Conservation (phyloP, 495 filamentous ascomycete genomes). For the Neurospora sp. region DNA sequence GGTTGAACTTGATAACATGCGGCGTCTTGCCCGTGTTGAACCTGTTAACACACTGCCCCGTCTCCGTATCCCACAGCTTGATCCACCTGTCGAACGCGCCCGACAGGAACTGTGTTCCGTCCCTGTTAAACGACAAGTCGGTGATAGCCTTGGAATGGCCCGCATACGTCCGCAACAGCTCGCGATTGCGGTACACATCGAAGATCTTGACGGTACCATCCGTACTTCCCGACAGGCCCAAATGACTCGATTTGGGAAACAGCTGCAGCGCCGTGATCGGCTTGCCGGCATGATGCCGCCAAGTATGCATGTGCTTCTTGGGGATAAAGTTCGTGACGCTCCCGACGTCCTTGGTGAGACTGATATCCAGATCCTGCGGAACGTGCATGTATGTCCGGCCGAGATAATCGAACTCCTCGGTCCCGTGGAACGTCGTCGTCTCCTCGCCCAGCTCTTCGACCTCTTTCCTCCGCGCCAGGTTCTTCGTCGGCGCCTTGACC, state of each 20-base stretch:
- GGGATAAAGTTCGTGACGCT: slow-evolving; percentile 81
- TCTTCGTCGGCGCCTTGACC: slow-evolving; percentile 43
- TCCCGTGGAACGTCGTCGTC: slow-evolving; percentile 80
- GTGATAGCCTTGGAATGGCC: slow-evolving; percentile 87
- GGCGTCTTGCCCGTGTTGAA: slow-evolving; percentile 91
- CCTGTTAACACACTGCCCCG: slow-evolving; percentile 71
- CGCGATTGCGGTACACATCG: slow-evolving; percentile 83
- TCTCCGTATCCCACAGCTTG: slow-evolving; percentile 97
- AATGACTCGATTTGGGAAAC: slow-evolving; percentile 77
- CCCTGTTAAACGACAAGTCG: slow-evolving; percentile 76
- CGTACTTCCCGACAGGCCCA: slow-evolving; percentile 75
- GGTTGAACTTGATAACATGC: slow-evolving; percentile 91
- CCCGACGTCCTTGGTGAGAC: slow-evolving; percentile 70
- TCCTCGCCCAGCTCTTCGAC: slow-evolving; percentile 54
- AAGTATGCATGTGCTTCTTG: slow-evolving; percentile 86
- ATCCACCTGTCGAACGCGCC: slow-evolving; percentile 88
- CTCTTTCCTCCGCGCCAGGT: slow-evolving; percentile 45
- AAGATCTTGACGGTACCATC: slow-evolving; percentile 90
- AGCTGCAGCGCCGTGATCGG: slow-evolving; percentile 80
- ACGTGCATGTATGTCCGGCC: slow-evolving; percentile 93
- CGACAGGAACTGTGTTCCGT: slow-evolving; percentile 82
- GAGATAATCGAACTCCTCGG: slow-evolving; percentile 77
- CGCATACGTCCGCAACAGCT: slow-evolving; percentile 78
- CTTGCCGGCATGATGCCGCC: slow-evolving; percentile 69
- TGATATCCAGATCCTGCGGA: slow-evolving; percentile 88